Evolutionary conservation across 2,329 filamentous ascomycete species (phyloP).

Genomic region (Xylariales sp.): DNA sequence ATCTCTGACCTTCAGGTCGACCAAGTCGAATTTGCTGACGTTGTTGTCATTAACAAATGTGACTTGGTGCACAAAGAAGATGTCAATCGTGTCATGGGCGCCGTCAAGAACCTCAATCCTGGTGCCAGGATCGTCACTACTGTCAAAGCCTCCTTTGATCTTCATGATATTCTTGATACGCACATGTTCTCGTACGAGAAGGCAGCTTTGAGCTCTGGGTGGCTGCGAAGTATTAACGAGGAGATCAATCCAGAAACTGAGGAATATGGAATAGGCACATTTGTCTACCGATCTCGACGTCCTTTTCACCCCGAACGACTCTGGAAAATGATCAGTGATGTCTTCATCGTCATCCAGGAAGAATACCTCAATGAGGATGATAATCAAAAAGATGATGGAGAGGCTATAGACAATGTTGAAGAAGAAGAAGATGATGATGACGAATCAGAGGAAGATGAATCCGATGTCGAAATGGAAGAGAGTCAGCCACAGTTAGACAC

Average conservation of each 20-base stretch:
- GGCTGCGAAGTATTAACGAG: slow-evolving; percentile 76
- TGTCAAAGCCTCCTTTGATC: slow-evolving; percentile 63
- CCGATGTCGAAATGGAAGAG: slow-evolving; percentile 41
- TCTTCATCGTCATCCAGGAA: slow-evolving; percentile 62
- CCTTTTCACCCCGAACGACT: slow-evolving; percentile 64
- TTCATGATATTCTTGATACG: slow-evolving; percentile 73
- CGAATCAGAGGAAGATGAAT: slow-evolving; percentile 38
- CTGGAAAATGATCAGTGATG: slow-evolving; percentile 59
- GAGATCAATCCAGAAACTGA: slow-evolving; percentile 79
- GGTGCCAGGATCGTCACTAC: slow-evolving; percentile 72
- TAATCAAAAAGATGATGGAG: slow-evolving; percentile 42
- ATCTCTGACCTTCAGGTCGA: slow-evolving; percentile 82
- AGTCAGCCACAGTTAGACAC: slow-evolving; percentile 44
- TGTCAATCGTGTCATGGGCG: slow-evolving; percentile 59
- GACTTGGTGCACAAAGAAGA: slow-evolving; percentile 64
- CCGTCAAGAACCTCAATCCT: slow-evolving; percentile 73
- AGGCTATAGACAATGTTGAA: slow-evolving; percentile 39
- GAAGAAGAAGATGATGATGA: slow-evolving; percentile 42
- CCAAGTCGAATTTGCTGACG: slow-evolving; percentile 81
- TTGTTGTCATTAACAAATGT: slow-evolving; percentile 77
- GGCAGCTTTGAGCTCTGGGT: slow-evolving; percentile 73
- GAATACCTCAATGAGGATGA: slow-evolving; percentile 55
- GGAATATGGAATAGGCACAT: slow-evolving; percentile 78
- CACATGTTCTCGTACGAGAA: slow-evolving; percentile 72
- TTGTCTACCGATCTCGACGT: slow-evolving; percentile 72